phyloP scores from a whole-genome alignment of 2,329 filamentous ascomycete genomes.

The Phoma sp. region DNA sequence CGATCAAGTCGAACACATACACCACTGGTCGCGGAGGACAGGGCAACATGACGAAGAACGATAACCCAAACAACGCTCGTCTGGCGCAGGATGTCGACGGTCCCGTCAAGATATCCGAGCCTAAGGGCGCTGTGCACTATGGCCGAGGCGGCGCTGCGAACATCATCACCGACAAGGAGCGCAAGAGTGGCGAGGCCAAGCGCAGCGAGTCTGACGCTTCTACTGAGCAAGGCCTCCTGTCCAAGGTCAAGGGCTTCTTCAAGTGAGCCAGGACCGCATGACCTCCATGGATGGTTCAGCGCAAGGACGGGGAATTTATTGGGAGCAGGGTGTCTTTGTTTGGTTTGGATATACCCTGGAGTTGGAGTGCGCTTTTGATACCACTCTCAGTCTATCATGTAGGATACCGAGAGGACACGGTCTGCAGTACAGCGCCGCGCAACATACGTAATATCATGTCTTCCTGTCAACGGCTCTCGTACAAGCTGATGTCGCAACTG shows the following conservation, averaged over 20 bases:
- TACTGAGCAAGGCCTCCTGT: constrained; percentile 51
- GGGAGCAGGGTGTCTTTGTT: constrained; percentile 17
- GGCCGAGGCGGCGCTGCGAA: constrained; percentile 81
- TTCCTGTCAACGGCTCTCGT: background rate
- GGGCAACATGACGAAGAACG: constrained; percentile 85
- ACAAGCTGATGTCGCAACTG: background rate
- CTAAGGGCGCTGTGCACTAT: constrained; percentile 67
- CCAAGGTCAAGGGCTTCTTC: constrained; percentile 62
- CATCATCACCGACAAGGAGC: constrained; percentile 48
- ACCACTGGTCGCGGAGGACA: constrained; percentile 89
- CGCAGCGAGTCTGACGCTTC: constrained; percentile 26
- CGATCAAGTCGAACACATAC: constrained; percentile 80
- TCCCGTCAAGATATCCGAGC: constrained; percentile 51
- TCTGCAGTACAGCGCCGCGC: background rate
- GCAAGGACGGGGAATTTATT: background rate
- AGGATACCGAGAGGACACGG: background rate
- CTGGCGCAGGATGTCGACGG: constrained; percentile 82
- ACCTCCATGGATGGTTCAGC: background rate
- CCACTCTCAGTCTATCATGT: constrained; percentile 10
- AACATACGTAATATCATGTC: constrained; percentile 1
- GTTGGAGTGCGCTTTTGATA: constrained; percentile 16
- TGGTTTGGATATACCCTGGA: constrained; percentile 17
- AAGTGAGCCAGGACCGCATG: constrained; percentile 33
- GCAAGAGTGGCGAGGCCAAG: constrained; percentile 46
- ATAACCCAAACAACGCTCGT: constrained; percentile 73